Conservation (phyloP, 1,139 yeast species). For the Arxiozyma telluris region DNA sequence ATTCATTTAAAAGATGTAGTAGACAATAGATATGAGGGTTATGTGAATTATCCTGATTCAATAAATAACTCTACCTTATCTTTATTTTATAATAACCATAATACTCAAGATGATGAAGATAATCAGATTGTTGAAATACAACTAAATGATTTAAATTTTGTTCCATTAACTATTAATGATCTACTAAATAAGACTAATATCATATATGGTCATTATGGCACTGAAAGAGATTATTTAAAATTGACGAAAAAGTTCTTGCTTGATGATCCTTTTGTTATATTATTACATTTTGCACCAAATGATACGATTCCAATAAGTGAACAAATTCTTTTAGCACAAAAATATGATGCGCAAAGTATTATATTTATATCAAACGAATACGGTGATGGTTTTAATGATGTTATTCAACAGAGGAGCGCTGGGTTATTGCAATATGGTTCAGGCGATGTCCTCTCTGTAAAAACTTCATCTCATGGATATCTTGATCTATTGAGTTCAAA, state of each 20-base stretch:
- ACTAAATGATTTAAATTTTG: conserved; percentile 44
- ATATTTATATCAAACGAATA: conserved; percentile 35
- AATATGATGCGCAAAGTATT: conserved; percentile 45
- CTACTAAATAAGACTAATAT: conserved; percentile 43
- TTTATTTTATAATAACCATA: not conserved
- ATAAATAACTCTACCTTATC: not conserved
- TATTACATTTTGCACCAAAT: conserved; percentile 49
- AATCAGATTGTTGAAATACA: conserved; percentile 32
- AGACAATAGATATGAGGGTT: conserved; percentile 43
- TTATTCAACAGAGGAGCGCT: conserved; percentile 55
- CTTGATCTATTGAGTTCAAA: conserved; percentile 34
- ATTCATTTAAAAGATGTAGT: conserved; percentile 49
- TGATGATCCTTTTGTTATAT: conserved; percentile 39
- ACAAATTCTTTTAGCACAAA: conserved; percentile 45
- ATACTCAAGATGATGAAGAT: conserved; percentile 26
- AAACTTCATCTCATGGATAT: conserved; percentile 59
- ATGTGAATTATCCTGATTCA: conserved; percentile 47
- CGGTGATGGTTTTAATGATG: conserved; percentile 30
- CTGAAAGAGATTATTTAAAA: conserved; percentile 44
- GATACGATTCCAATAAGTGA: conserved; percentile 37
- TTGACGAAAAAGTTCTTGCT: conserved; percentile 35
- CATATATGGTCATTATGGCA: conserved; percentile 60
- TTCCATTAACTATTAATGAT: conserved; percentile 58
- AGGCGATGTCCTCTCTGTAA: conserved; percentile 65
- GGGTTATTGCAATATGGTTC: conserved; percentile 58